phyloP scores from a whole-genome alignment of 1,284 basidiomycete species.

The Ganoderma sinense region DNA sequence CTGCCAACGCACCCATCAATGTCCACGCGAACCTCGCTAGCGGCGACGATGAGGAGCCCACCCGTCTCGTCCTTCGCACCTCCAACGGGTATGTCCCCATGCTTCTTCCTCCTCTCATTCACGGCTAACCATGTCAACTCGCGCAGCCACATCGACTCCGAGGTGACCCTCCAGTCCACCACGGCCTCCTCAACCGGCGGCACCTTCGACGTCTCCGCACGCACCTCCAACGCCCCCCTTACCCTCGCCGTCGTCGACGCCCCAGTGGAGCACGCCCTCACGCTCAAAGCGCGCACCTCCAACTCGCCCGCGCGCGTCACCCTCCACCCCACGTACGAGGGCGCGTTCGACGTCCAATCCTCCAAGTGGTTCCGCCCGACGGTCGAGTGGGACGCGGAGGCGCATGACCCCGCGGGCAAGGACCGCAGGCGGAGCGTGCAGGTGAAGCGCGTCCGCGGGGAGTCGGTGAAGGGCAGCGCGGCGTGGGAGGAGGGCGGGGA shows the following conservation, averaged over 20 bases:
- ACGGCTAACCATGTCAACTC: not conserved
- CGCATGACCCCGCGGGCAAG: conserved; percentile 48
- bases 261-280: conserved; percentile 47
- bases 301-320: conserved; percentile 40
- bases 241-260: conserved; percentile 41
- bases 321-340: conserved; percentile 52
- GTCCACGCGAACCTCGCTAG: conserved; percentile 1
- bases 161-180: conserved; percentile 38
- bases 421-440: conserved; percentile 42
- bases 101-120: not conserved
- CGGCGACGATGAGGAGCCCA: conserved; percentile 4
- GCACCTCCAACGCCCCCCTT: conserved; percentile 37
- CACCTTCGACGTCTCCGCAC: conserved; percentile 39
- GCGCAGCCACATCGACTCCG: conserved; percentile 40
- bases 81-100: conserved; percentile 15
- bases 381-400: conserved; percentile 19
- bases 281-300: conserved; percentile 41
- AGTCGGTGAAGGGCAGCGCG: conserved; percentile 18
- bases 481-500: conserved; percentile 15
- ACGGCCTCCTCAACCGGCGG: conserved; percentile 38
- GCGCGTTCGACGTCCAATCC: conserved; percentile 44
- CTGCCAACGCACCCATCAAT: conserved; percentile 10
- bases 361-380: conserved; percentile 13
- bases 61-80: conserved; percentile 1
- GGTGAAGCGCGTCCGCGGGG: conserved; percentile 6